A percentile compares a stretch with the other conserved stretches of the same genome.
phyloP scores from a whole-genome alignment of 2,329 filamentous ascomycete species.

The Colletotrichum sp. region DNA sequence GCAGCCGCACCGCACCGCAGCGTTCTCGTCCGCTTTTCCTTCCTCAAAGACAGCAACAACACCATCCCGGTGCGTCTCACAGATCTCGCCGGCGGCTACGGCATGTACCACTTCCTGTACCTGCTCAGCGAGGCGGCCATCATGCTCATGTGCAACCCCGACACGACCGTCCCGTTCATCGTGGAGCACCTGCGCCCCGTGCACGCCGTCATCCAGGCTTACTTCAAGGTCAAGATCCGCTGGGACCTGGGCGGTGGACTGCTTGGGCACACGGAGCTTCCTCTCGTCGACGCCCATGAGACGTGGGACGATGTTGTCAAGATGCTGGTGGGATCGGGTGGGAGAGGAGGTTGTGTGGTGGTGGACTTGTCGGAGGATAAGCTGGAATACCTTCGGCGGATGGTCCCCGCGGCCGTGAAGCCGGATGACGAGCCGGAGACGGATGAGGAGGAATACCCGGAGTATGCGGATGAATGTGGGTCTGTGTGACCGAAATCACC shows the following conservation, averaged over 20 bases:
- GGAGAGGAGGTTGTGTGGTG: not conserved
- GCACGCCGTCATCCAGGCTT: not conserved
- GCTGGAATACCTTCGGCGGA: not conserved
- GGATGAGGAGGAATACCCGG: not conserved
- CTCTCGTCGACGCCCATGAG: not conserved
- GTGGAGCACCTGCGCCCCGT: not conserved
- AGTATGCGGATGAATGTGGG: not conserved
- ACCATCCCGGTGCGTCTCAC: not conserved
- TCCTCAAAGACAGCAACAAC: not conserved
- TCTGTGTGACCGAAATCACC: accelerated
- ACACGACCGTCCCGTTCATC: not conserved
- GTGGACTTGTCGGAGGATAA: not conserved
- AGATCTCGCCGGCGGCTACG: not conserved
- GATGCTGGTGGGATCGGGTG: not conserved
- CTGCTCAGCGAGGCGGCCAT: not conserved
- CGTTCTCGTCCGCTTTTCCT: not conserved
- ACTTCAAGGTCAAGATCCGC: not conserved
- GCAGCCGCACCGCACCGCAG: not conserved
- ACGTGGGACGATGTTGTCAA: not conserved
- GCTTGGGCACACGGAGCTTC: not conserved
- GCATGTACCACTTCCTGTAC: not conserved
- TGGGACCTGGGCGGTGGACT: not conserved
- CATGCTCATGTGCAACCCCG: not conserved
- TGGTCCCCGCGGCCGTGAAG: not conserved
- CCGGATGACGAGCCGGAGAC: not conserved